Evolutionary conservation across 768 basidiomycete species (phyloP), one percentile per base, ranked within the genome.

Genomic region (Clitopilus passeckerianus): DNA sequence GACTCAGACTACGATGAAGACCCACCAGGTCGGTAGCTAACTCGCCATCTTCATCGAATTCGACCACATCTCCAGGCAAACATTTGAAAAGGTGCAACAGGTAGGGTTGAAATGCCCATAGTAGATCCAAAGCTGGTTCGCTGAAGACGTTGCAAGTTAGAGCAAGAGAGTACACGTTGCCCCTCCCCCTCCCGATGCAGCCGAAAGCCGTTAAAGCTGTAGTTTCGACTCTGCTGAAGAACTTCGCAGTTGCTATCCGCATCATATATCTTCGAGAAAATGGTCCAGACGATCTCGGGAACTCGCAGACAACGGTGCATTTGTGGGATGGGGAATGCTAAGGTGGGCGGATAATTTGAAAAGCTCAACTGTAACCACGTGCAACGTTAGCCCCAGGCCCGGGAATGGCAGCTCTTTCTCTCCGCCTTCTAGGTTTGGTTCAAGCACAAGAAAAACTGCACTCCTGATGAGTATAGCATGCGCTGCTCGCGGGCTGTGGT

Each of bases 241-340:
- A 30, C 33, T 46, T 23, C n/a, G 6, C 10, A 24, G 53, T 18
- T 16, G 27, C 27, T 15, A 10, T 34, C 56, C 23, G n/a, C 22
- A 34, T 50, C 57, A 3, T 9, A 58, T 33, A 54, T 20, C 24
- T 34, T 34, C 23, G 52, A 37, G 33, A 59, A 62, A 27, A 60
- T 57, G 35, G 57, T 59, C 24, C 41, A 14, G 53, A 62, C 18
- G n/a, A 62, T 53, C 59, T 66, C 65, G 12, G 58, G 57, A 12
- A 62, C 61, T 16, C 58, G 53, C 14, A 66, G 60, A 23, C 58
- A 58, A 15, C 23, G 53, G 33, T 58, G 56, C 56, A 60, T 60
- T 43, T 3, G 27, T 30, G 27, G 27, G 27, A 30, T 30, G 27
- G 7, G n/a, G n/a, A n/a, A n/a, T n/a, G n/a, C 27, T 30, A 7